phyloP scores from a whole-genome alignment of 2,329 filamentous ascomycete species.

The Nemania abortiva region DNA sequence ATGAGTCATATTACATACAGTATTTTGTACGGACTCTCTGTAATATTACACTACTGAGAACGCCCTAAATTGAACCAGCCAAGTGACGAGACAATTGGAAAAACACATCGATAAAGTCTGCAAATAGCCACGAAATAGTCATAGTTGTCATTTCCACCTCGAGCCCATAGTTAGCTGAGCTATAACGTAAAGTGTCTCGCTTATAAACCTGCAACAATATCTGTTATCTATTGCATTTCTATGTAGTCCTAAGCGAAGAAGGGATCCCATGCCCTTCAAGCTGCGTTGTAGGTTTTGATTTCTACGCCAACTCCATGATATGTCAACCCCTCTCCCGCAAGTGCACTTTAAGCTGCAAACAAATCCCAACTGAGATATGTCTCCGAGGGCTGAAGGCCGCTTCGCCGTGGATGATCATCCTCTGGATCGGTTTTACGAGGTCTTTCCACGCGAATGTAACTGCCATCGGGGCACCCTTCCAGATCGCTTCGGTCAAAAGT shows the following conservation, averaged over 20 bases:
- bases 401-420: not conserved
- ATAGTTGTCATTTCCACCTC: not conserved
- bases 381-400: not conserved
- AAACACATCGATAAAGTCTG: not conserved
- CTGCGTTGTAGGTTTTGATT: not conserved
- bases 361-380: not conserved
- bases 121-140: not conserved
- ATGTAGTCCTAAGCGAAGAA: not conserved
- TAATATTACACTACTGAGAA: not conserved
- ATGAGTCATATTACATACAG: not conserved
- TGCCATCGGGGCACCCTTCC: no score
- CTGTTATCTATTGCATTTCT: not conserved
- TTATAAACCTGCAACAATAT: not conserved
- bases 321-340: not conserved
- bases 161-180: not conserved
- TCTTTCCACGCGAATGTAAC: not conserved
- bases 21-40: not conserved
- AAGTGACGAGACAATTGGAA: not conserved
- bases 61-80: not conserved
- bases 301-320: not conserved
- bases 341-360: not conserved
- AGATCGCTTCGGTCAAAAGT: no score
- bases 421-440: not conserved
- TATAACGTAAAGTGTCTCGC: not conserved
- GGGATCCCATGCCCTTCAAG: not conserved